Evolutionary conservation across 208 protist genomes (phyloP), one percentile per base, ranked within the genome.

Genomic region (Crithidia brevicula): DNA sequence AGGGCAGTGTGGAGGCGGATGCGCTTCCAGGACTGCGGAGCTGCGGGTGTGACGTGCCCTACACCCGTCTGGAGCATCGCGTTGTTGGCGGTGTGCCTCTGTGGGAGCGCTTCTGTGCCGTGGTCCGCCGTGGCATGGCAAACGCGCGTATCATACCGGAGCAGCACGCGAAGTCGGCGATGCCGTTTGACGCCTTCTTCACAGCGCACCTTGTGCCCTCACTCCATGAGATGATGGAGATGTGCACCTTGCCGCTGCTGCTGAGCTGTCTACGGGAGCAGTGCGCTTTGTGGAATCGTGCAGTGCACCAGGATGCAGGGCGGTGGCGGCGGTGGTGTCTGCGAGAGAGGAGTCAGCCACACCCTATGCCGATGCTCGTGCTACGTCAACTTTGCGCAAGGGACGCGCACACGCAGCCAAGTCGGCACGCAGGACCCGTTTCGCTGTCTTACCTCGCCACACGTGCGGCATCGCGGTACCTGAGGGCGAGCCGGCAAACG

Each of bases 61-160:
- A 46, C 31, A 31, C 22, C n/a, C 43, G 53, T 8, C 18, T 61
- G 8, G 46, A 66, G 62, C 47, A 40, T 5, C 50, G 53, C 11
- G 56, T 69, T 8, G 33, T 69, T 2, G 15, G 27, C 11, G 63
- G 42, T 16, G n/a, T 51, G 8, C 23, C 28, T 11, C 23, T 69
- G 54, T 77, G 72, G 63, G 30, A 61, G 16, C 50, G 46, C 1
- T 23, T 67, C 31, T 56, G 63, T 27, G 57, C 33, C 31, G 63
- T 58, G 4, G 63, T 77, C 25, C 58, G 36, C 4, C 46, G 58
- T 20, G 4, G 58, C n/a, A n/a, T n/a, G n/a, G n/a, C n/a, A n/a
- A n/a, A n/a, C n/a, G n/a, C n/a, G n/a, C n/a, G n/a, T n/a, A n/a
- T n/a, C n/a, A n/a, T n/a, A 18, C 0, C 43, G 10, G 7, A 27